Evolutionary conservation across 1,139 yeast species (phyloP).

Genomic region (Tardiomyces digboiensis): DNA sequence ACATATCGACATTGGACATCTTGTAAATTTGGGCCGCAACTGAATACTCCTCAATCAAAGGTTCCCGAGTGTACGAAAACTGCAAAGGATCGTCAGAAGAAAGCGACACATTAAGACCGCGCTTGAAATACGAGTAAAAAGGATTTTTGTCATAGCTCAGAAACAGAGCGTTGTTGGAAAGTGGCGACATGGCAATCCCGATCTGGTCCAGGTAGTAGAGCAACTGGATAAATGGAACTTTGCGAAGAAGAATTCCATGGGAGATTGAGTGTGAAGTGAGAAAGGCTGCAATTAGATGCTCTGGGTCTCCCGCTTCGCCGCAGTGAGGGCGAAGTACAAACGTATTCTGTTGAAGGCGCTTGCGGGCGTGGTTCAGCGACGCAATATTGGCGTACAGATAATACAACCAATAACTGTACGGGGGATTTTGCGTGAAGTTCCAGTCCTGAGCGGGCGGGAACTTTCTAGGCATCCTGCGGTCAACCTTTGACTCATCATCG

Average conservation of each 20-base stretch:
- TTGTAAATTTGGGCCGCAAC: conserved; percentile 98
- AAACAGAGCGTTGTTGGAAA: conserved; percentile 92
- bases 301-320: conserved; percentile 99
- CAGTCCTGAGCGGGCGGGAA: conserved; percentile 79
- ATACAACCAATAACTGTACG: conserved; percentile 93
- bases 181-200: conserved; percentile 98
- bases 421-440: conserved; percentile 77
- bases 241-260: conserved; percentile 89
- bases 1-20: conserved; percentile 90
- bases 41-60: conserved; percentile 94
- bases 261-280: conserved; percentile 87
- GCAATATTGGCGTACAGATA: conserved; percentile 81
- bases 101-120: conserved; percentile 87
- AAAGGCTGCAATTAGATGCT: conserved; percentile 86
- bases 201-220: conserved; percentile 88
- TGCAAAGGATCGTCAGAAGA: conserved; percentile 94
- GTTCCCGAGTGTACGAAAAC: conserved; percentile 93
- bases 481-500: conserved; percentile 93
- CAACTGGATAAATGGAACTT: conserved; percentile 91
- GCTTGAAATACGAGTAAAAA: conserved; percentile 77
- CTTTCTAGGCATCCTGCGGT: conserved; percentile 68
- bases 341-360: conserved; percentile 66
- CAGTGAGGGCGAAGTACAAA: conserved; percentile 94
- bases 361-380: conserved; percentile 76
- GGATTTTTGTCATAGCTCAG: conserved; percentile 94